Conservation (phyloP, 2,329 filamentous ascomycete genomes). For the Pseudofabraea citricarpa region DNA sequence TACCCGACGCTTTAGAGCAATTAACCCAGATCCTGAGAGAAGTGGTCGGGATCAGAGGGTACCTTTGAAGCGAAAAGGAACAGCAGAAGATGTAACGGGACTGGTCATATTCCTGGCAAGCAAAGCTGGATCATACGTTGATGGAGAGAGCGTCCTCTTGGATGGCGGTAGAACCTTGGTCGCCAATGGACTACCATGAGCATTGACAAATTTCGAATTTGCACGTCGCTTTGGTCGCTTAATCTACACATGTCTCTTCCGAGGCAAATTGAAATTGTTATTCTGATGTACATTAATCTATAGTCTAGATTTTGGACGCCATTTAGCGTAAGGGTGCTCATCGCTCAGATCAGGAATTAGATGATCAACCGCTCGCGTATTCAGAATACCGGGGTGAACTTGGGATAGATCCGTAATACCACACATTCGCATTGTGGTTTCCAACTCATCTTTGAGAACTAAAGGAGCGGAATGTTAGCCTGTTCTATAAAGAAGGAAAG, state of each 20-base stretch:
- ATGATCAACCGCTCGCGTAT: conserved; percentile 46
- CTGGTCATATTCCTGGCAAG: conserved; percentile 1
- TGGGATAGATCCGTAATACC: conserved; percentile 57
- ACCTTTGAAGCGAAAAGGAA: too few species aligned
- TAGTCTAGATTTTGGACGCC: conserved; percentile 25
- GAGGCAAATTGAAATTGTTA: too few species aligned
- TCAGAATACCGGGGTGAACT: conserved; percentile 56
- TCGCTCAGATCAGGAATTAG: conserved; percentile 33
- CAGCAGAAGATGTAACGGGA: background rate
- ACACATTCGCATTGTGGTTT: conserved; percentile 62
- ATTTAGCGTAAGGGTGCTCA: conserved; percentile 40
- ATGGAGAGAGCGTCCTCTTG: conserved; percentile 4
- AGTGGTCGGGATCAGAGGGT: too few species aligned
- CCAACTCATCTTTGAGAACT: conserved; percentile 56
- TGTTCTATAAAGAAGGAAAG: too few species aligned
- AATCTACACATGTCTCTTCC: too few species aligned
- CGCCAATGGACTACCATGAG: too few species aligned
- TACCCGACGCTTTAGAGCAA: too few species aligned
- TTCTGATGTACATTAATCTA: conserved; percentile 7
- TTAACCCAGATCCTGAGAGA: too few species aligned
- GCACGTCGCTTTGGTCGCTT: too few species aligned
- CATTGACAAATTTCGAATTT: too few species aligned
- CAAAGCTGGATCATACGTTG: conserved; percentile 6
- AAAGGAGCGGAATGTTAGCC: too few species aligned
- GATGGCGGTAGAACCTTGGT: conserved; percentile 5